Evolutionary conservation across 805 yeast genomes (phyloP).

Genomic region (Saturnispora dispora): DNA sequence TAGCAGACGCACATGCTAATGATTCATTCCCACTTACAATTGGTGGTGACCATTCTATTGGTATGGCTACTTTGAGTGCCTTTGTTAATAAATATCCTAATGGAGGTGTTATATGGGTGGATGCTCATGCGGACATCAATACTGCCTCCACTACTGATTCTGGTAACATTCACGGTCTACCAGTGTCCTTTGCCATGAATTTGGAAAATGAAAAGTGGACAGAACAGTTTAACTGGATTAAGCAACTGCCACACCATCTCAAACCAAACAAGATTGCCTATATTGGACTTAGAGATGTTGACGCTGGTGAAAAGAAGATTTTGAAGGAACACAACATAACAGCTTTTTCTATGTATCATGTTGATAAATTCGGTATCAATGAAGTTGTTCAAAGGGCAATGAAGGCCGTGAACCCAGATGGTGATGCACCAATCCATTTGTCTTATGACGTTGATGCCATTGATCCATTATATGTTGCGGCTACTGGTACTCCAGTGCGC

Average conservation of each 20-base stretch:
- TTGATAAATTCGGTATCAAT: conserved; percentile 89
- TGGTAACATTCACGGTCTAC: conserved; percentile 96
- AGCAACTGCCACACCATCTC: conserved; percentile 46
- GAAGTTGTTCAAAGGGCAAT: conserved; percentile 89
- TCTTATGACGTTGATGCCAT: conserved; percentile 96
- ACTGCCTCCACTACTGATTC: conserved; percentile 74
- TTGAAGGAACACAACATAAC: conserved; percentile 62
- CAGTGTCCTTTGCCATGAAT: conserved; percentile 85
- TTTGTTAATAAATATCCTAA: conserved; percentile 73
- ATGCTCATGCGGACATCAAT: conserved; percentile 97
- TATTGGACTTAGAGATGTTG: conserved; percentile 92
- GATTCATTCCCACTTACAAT: conserved; percentile 65
- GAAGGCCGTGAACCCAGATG: conserved; percentile 62
- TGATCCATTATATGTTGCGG: conserved; percentile 90
- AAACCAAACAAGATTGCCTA: conserved; percentile 70
- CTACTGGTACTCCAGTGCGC: conserved; percentile 96
- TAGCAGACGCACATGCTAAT: conserved; percentile 38
- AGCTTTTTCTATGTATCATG: conserved; percentile 92
- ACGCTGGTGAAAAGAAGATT: conserved; percentile 70
- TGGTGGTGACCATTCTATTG: conserved; percentile 97
- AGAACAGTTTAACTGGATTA: conserved; percentile 63
- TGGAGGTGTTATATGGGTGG: conserved; percentile 90
- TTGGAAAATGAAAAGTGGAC: conserved; percentile 61
- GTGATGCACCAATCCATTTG: conserved; percentile 68
- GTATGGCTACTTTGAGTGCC: conserved; percentile 86